Evolutionary conservation across 2,329 filamentous ascomycete genomes (phyloP).

Genomic region (Neopestalotiopsis clavispora): DNA sequence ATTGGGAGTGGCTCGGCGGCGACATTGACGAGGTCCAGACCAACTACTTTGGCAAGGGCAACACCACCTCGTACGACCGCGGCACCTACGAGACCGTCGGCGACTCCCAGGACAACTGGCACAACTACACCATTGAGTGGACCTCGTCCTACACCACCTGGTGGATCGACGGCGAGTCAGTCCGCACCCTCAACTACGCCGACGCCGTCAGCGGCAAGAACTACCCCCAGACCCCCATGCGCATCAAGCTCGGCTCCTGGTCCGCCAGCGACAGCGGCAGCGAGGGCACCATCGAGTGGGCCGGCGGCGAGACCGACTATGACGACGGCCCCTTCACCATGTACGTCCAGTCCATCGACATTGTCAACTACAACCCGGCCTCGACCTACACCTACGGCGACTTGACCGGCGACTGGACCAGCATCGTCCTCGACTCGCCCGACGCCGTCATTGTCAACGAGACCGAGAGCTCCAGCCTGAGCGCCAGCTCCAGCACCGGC

Average conservation of each 20-base stretch:
- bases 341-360: slow-evolving; percentile 69
- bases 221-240: slow-evolving; percentile 65
- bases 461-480: background rate
- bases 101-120: slow-evolving; percentile 48
- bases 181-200: slow-evolving; percentile 53
- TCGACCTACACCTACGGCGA: slow-evolving; percentile 18
- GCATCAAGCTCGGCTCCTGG: slow-evolving; percentile 51
- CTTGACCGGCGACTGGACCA: slow-evolving; percentile 10
- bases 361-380: slow-evolving; percentile 43
- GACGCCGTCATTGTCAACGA: slow-evolving; percentile 1
- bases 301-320: slow-evolving; percentile 58
- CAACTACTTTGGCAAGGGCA: slow-evolving; percentile 70
- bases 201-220: slow-evolving; percentile 53
- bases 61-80: slow-evolving; percentile 60
- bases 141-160: slow-evolving; percentile 55
- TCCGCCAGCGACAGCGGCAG: slow-evolving; percentile 44
- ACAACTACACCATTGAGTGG: slow-evolving; percentile 65
- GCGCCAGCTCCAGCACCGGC: background rate
- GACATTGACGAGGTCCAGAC: slow-evolving; percentile 66
- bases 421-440: slow-evolving; percentile 9
- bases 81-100: slow-evolving; percentile 53
- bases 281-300: slow-evolving; percentile 55
- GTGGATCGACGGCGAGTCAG: slow-evolving; percentile 60
- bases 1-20: slow-evolving; percentile 77
- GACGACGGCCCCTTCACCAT: slow-evolving; percentile 61